Conservation (phyloP, 495 filamentous ascomycete species). For the Polyplosphaeria fusca region DNA sequence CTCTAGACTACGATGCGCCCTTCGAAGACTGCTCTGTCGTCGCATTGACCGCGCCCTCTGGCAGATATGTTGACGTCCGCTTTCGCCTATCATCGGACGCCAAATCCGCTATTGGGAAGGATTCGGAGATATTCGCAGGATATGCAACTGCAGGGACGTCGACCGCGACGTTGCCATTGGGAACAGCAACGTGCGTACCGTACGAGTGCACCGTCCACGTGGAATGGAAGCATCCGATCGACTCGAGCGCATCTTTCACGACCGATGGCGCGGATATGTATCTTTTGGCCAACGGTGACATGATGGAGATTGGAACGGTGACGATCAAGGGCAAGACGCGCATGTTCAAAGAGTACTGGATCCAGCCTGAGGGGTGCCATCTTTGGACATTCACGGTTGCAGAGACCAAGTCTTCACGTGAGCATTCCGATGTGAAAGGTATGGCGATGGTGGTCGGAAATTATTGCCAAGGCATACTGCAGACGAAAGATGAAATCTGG, state of each 20-base stretch:
- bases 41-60: conserved; percentile 3
- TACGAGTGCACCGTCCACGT: conserved; percentile 4
- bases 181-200: background rate
- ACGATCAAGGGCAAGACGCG: background rate
- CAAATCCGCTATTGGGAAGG: background rate
- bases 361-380: background rate
- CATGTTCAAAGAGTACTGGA: conserved; percentile 9
- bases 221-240: conserved; percentile 1
- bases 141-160: background rate
- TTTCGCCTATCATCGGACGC: background rate
- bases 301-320: conserved; percentile 1
- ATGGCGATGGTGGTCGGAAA: conserved; percentile 1
- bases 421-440: background rate
- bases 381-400: background rate
- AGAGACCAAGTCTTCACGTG: background rate
- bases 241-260: background rate
- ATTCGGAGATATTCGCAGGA: background rate
- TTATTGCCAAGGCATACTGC: conserved; percentile 1
- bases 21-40: conserved; percentile 6
- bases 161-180: background rate
- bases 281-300: conserved; percentile 3
- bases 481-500: background rate
- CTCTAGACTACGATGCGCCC: background rate
- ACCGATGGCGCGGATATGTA: conserved; percentile 8
- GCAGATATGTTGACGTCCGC: conserved; percentile 6